Percentiles rank a stretch among this genome's conserved stretches.
Evolutionary conservation across 768 basidiomycete species (phyloP).

Genomic region (Hysterangium stoloniferum): DNA sequence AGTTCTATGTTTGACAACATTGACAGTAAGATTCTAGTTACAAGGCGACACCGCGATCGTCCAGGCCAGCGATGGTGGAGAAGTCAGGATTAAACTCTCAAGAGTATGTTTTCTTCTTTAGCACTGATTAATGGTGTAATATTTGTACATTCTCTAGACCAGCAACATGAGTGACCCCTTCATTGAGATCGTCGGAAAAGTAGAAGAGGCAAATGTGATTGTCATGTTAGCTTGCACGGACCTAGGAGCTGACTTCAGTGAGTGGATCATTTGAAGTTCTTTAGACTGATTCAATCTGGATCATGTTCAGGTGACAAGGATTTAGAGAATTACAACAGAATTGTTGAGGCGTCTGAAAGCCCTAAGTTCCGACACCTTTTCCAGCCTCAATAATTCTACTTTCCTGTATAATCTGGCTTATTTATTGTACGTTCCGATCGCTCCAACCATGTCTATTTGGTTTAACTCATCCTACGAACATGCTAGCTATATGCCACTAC

Average conservation of each 20-base stretch:
- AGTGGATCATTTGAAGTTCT: constrained; percentile 19
- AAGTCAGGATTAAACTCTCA: constrained; percentile 42
- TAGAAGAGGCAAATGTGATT: constrained; percentile 45
- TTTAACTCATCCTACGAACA: neutral
- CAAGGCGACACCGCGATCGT: constrained; percentile 45
- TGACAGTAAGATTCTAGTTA: constrained; percentile 20
- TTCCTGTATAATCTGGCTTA: neutral
- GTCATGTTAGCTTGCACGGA: constrained; percentile 45
- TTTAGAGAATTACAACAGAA: constrained; percentile 5
- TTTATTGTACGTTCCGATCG: neutral
- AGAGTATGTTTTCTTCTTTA: constrained; percentile 27
- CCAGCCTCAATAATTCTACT: neutral
- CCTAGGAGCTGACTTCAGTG: constrained; percentile 59
- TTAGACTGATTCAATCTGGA: neutral
- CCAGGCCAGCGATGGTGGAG: constrained; percentile 57
- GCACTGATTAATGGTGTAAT: neutral
- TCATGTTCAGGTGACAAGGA: constrained; percentile 3
- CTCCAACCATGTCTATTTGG: neutral
- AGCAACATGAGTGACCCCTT: constrained; percentile 42
- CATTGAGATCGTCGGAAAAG: constrained; percentile 62
- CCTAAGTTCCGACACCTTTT: constrained; percentile 8
- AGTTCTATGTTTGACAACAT: neutral
- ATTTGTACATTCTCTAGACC: constrained; percentile 25
- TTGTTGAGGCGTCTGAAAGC: constrained; percentile 9
- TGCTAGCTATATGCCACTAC: too few relatives aligned